These are phyloP conservation scores for Ganoderma resinaceum DNA, from an alignment of 1,284 basidiomycete genomes.

Conservation along the genomic window DNA sequence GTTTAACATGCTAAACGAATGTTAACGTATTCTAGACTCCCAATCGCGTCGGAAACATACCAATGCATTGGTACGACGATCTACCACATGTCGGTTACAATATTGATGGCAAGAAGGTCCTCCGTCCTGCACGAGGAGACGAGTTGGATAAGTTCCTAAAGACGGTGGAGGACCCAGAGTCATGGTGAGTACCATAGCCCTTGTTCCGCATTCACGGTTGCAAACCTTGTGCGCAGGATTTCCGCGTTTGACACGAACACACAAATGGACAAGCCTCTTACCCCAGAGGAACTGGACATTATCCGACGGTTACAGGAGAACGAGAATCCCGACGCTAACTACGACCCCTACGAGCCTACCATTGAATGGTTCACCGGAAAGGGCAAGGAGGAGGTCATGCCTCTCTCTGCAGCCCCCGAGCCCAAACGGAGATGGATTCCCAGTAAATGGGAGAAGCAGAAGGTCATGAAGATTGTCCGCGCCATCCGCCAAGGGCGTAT, in stretches of 20 bases:
- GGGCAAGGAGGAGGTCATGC: constrained; percentile 94
- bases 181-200: constrained; percentile 65
- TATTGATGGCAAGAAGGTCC: constrained; percentile 93
- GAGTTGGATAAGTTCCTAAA: constrained; percentile 97
- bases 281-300: constrained; percentile 93
- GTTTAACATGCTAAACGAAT: constrained; percentile 2
- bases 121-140: constrained; percentile 94
- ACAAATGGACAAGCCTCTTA: constrained; percentile 88
- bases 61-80: constrained; percentile 99
- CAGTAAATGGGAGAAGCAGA: constrained; percentile 99
- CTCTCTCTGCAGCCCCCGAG: constrained; percentile 90
- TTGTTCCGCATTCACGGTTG: neutral
- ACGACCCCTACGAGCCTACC: constrained; percentile 93
- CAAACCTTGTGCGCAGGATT: constrained; percentile 61
- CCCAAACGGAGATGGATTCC: constrained; percentile 97
- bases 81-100: constrained; percentile 99
- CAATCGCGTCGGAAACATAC: constrained; percentile 95
- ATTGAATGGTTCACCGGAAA: constrained; percentile 98
- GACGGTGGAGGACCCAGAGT: constrained; percentile 90
- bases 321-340: constrained; percentile 91
- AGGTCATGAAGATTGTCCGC: constrained; percentile 99
- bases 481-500: constrained; percentile 97
- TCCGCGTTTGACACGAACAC: constrained; percentile 92
- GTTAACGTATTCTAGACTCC: constrained; percentile 63
- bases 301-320: constrained; percentile 89